Base-by-base conservation (phyloP, 75 land plant species). In the Picea glauca region DNA sequence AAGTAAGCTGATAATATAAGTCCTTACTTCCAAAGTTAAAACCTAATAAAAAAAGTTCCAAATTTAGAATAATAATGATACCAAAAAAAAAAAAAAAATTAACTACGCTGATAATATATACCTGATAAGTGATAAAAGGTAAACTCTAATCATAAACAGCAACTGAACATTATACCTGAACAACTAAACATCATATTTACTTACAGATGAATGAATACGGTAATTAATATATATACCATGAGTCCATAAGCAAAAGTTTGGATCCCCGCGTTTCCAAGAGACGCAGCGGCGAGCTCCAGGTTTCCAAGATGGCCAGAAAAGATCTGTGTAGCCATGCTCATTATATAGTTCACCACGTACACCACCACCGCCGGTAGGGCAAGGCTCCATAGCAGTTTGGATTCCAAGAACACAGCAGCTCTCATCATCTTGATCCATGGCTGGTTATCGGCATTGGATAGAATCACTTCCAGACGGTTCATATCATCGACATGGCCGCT, bases 301-400 rank as follows among this genome's bases (percentile, higher is more conserved):
- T 91, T 88, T 15, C 95, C 95, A 50, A 93, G 83, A 50, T 89
- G 95, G 72, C 95, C 95, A 74, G 81, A 84, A 70, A 89, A 93
- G 60, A 93, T 87, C 43, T 85, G 86, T 66, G 90, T 87, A 62
- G 82, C 67, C 78, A 91, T 81, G 62, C 87, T 86, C 83, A 93
- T 81, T 74, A 82, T 40, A 73, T 86, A 87, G 83, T 89, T 90
- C 61, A 93, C 68, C 84, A 91, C 64, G 84, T 93, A 92, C 43
- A 91, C 90, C 17, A 84, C 14, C 18, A 91, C 90, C 17, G 93
- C 87, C 2, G 95, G 95, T 12, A 73, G 88, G 3, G 94, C 95
- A 13, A 93, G 82, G 26, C 40, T 1, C 77, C 77, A 78, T 13
- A 87, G 82, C 15, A 87, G 86, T 77, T 56, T 56, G 7, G 58